These are phyloP conservation scores for Leccinum olivaceopallidum DNA, from an alignment of 768 basidiomycete species.

Conservation along the genomic window DNA sequence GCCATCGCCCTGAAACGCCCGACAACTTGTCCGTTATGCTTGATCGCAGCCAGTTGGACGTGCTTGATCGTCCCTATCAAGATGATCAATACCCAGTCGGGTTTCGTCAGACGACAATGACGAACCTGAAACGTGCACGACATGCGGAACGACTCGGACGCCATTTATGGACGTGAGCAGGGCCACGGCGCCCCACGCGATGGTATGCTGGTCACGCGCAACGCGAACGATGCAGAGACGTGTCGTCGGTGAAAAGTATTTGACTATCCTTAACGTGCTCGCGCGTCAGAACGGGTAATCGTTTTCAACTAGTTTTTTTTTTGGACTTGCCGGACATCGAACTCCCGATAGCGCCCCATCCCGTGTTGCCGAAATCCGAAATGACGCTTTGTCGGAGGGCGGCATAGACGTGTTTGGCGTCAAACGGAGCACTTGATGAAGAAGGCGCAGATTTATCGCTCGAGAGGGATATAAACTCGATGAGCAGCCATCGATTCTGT, in stretches of 20 bases:
- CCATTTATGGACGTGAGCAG: constrained; percentile 39
- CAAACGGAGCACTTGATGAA: constrained; percentile 31
- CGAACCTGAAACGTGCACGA: constrained; percentile 80
- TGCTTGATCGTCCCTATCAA: constrained; percentile 82
- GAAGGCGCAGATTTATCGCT: constrained; percentile 8
- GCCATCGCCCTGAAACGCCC: constrained; percentile 61
- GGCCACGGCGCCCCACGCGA: constrained; percentile 80
- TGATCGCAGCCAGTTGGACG: constrained; percentile 72
- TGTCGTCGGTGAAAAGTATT: constrained; percentile 85
- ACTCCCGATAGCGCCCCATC: constrained; percentile 79
- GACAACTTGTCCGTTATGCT: constrained; percentile 69
- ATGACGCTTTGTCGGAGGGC: constrained; percentile 71
- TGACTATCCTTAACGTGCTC: constrained; percentile 51
- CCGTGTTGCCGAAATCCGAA: constrained; percentile 77
- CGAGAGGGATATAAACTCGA: too few relatives aligned
- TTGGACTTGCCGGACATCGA: constrained; percentile 62
- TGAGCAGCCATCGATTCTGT: too few relatives aligned
- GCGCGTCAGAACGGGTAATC: neutral
- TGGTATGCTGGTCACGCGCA: constrained; percentile 74
- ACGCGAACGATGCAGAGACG: constrained; percentile 86
- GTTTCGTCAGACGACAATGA: constrained; percentile 3
- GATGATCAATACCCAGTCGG: neutral
- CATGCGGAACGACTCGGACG: constrained; percentile 35
- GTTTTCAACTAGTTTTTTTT: neutral
- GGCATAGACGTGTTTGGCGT: constrained; percentile 65